Conservation (phyloP, 495 filamentous ascomycete genomes). For the Talaromyces trachyspermus region DNA sequence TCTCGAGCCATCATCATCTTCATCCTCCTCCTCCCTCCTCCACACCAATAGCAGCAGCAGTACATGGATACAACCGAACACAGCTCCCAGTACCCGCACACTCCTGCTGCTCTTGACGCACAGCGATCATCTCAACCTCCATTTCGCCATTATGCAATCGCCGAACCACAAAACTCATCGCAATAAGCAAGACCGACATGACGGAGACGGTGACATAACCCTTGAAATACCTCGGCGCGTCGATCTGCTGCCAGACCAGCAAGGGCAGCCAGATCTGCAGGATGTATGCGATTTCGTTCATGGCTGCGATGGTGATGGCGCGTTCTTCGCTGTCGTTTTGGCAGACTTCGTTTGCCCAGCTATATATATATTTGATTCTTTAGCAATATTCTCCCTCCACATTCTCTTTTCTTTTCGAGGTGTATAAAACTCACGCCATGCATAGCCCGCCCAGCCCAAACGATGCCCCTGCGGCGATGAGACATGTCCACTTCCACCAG, state of each 20-base stretch:
- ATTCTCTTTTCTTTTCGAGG: neutral
- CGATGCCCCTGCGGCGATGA: constrained; percentile 29
- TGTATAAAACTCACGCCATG: constrained; percentile 28
- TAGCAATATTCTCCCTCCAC: neutral
- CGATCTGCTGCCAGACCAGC: constrained; percentile 45
- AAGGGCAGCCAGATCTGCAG: constrained; percentile 43
- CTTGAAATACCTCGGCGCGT: constrained; percentile 41
- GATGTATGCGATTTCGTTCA: constrained; percentile 46
- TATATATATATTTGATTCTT: no score
- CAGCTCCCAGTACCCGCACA: constrained; percentile 1
- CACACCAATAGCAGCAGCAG: no score
- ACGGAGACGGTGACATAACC: constrained; percentile 36
- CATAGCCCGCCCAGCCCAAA: constrained; percentile 34
- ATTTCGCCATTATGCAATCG: constrained; percentile 33
- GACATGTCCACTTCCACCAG: constrained; percentile 38
- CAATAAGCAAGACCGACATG: constrained; percentile 27
- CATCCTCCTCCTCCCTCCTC: neutral
- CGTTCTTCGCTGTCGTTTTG: constrained; percentile 45
- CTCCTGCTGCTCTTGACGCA: no score
- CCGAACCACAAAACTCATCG: constrained; percentile 18
- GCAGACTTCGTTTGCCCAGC: constrained; percentile 46
- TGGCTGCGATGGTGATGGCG: constrained; percentile 39
- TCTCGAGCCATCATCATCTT: neutral
- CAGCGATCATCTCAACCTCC: neutral
- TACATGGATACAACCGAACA: neutral